Percentiles rank a stretch among this genome's conserved stretches.
These are phyloP conservation scores for Coleophoma crateriformis DNA, from an alignment of 2,329 filamentous ascomycete genomes.

Conservation along the genomic window DNA sequence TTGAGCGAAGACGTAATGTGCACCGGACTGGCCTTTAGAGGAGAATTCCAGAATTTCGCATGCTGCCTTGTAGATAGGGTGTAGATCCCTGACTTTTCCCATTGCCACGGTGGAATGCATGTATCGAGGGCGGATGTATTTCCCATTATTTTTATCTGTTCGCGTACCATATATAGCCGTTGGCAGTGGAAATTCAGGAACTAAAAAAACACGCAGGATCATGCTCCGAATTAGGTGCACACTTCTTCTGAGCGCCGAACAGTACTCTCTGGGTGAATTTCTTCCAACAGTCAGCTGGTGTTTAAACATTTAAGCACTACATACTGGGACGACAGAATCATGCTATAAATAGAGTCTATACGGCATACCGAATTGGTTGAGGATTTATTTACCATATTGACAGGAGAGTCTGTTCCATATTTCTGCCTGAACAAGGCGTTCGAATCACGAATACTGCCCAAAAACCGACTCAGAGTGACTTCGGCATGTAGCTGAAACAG, in stretches of 20 bases:
- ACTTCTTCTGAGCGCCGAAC: conserved; percentile 49
- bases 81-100: conserved; percentile 43
- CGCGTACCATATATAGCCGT: conserved; percentile 40
- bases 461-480: conserved; percentile 49
- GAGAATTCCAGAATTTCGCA: conserved; percentile 7
- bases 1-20: conserved; percentile 32
- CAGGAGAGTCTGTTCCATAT: conserved; percentile 11
- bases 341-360: not conserved
- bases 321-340: too few relatives aligned
- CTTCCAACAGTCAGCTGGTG: conserved; percentile 19
- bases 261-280: conserved; percentile 47
- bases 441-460: conserved; percentile 37
- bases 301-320: too few relatives aligned
- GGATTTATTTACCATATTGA: not conserved
- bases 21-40: not conserved
- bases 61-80: conserved; percentile 34
- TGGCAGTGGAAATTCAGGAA: conserved; percentile 44
- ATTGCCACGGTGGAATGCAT: conserved; percentile 43
- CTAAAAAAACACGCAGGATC: conserved; percentile 44
- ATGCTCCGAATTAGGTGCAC: conserved; percentile 33
- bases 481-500: conserved; percentile 52
- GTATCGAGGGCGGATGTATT: conserved; percentile 38
- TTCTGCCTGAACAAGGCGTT: conserved; percentile 34
- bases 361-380: too few relatives aligned
- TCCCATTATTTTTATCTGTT: conserved; percentile 27